Evolutionary conservation across 2,329 filamentous ascomycete genomes (phyloP).

Genomic region (Plenodomus biglobosus): DNA sequence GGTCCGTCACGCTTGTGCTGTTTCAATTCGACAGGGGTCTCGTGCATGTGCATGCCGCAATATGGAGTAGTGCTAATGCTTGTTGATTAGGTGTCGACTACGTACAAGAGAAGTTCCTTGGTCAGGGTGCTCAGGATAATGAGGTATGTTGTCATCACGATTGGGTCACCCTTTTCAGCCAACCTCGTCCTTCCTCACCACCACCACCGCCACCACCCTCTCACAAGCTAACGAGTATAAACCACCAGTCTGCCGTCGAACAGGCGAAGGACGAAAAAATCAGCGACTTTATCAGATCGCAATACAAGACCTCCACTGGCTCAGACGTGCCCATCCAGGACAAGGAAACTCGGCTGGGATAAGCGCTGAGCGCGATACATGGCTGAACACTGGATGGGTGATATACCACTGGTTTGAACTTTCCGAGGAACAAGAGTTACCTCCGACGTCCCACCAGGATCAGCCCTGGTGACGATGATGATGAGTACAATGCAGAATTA

Average conservation of each 20-base stretch:
- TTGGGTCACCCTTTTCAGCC: too few species aligned
- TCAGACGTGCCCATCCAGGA: constrained; percentile 70
- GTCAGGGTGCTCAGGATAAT: constrained; percentile 63
- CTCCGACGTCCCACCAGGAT: too few species aligned
- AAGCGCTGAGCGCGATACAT: not conserved
- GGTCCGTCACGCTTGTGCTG: constrained; percentile 50
- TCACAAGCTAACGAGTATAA: not conserved
- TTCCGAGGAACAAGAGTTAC: not conserved
- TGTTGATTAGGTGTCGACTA: constrained; percentile 68
- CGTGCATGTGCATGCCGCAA: too few species aligned
- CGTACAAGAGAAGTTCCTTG: constrained; percentile 74
- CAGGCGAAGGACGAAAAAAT: constrained; percentile 84
- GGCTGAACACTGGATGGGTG: not conserved
- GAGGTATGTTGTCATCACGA: too few species aligned
- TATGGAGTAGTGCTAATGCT: too few species aligned
- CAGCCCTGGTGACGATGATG: not conserved
- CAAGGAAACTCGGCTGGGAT: constrained; percentile 55
- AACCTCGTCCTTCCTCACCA: too few species aligned
- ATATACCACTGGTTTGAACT: not conserved
- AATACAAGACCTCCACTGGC: constrained; percentile 71
- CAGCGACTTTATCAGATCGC: constrained; percentile 67
- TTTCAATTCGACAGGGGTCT: too few species aligned
- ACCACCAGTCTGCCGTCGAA: constrained; percentile 61
- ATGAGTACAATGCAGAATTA: too few species aligned
- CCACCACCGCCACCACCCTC: too few species aligned